Evolutionary conservation across 306 rosid species (phyloP).

Genomic region (Acacia melanoxylon): DNA sequence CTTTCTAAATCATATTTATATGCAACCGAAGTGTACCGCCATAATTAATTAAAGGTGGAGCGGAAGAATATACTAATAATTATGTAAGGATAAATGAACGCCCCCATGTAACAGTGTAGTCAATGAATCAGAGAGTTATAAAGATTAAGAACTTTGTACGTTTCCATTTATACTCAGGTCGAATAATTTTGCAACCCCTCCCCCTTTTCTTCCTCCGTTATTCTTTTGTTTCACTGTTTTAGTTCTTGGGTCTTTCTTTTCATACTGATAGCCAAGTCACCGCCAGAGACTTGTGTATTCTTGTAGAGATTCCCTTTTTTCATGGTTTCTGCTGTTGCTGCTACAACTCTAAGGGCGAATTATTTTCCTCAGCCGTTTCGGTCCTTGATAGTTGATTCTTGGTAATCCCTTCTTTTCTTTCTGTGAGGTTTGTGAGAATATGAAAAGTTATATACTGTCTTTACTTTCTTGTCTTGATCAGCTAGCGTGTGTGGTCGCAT

Average conservation of each 20-base stretch:
- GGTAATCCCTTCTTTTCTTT: background rate
- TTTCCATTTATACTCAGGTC: background rate
- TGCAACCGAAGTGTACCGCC: too few relatives aligned
- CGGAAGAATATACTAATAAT: background rate
- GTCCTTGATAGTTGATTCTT: background rate
- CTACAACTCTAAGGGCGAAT: background rate
- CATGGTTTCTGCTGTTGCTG: conserved; percentile 4
- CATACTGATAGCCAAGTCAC: background rate
- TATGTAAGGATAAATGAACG: background rate
- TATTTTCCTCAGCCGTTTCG: background rate
- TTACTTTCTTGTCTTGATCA: background rate
- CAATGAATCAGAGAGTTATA: background rate
- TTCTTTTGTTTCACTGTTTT: background rate
- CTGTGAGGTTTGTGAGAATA: background rate
- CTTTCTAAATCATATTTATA: too few relatives aligned
- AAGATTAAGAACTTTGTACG: background rate
- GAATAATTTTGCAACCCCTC: background rate
- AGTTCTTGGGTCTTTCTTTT: background rate
- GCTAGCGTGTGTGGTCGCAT: background rate
- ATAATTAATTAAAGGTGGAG: too few relatives aligned
- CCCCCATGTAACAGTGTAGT: background rate
- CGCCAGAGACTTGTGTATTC: background rate
- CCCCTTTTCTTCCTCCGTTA: background rate
- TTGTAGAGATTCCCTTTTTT: background rate
- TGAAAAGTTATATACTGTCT: background rate